phyloP scores from a whole-genome alignment of 148 eudicot species.

The Vaccinium corymbosum region DNA sequence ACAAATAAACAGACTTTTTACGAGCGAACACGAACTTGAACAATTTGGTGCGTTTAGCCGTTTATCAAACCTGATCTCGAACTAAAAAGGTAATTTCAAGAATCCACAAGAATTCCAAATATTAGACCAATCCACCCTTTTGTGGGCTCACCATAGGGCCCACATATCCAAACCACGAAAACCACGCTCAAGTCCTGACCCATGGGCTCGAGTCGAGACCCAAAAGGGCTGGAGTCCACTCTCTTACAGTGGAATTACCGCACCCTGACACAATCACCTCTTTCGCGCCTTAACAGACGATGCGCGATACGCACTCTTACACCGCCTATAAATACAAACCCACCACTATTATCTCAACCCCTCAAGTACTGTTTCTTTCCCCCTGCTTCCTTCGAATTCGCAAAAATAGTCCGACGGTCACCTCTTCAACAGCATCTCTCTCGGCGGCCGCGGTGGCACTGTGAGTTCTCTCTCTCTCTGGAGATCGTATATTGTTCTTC shows the following conservation, averaged over 20 bases:
- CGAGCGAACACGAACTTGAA: too few relatives aligned
- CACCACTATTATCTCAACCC: background rate
- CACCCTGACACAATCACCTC: background rate
- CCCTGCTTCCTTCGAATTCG: background rate
- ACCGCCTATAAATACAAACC: background rate
- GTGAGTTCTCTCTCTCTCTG: constrained; percentile 32
- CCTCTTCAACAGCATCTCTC: constrained; percentile 73
- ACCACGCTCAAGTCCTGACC: background rate
- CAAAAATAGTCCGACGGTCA: constrained; percentile 78
- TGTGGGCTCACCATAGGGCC: too few relatives aligned
- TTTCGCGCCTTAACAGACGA: constrained; percentile 13
- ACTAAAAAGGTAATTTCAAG: too few relatives aligned
- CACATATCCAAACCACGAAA: too few relatives aligned
- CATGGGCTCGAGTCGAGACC: background rate
- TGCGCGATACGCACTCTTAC: background rate
- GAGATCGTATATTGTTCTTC: too few relatives aligned
- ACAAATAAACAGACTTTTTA: too few relatives aligned
- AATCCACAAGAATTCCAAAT: too few relatives aligned
- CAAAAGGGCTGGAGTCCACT: background rate
- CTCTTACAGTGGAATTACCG: background rate
- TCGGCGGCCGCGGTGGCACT: constrained; percentile 93
- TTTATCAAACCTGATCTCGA: too few relatives aligned
- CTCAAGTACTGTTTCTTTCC: too few relatives aligned
- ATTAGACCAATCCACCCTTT: too few relatives aligned
- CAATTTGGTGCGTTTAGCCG: too few relatives aligned